Evolutionary conservation across 2,329 filamentous ascomycete species (phyloP).

Genomic region (Dactylellina leptospora): DNA sequence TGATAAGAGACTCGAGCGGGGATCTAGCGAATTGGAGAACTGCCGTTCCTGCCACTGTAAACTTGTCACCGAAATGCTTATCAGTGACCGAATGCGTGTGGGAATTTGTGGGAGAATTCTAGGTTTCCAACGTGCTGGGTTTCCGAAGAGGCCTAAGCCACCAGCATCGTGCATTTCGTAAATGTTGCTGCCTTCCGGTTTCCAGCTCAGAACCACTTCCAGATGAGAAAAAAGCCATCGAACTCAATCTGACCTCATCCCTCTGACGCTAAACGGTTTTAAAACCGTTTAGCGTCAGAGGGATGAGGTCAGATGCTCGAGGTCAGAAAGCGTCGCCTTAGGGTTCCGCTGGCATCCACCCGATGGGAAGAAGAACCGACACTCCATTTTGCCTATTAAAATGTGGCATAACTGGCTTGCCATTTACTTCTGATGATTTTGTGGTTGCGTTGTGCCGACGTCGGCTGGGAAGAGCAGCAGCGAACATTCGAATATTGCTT

Average conservation of each 20-base stretch:
- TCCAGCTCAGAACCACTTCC: background rate
- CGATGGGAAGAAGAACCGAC: conserved; percentile 30
- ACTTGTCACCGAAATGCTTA: background rate
- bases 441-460: conserved; percentile 20
- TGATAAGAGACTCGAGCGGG: conserved; percentile 27
- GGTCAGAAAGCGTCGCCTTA: background rate
- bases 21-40: conserved; percentile 31
- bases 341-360: conserved; percentile 2
- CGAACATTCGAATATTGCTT: too few relatives aligned
- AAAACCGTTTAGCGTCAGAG: conserved; percentile 31
- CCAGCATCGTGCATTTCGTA: conserved; percentile 26
- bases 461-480: too few relatives aligned
- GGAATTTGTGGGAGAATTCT: conserved; percentile 13
- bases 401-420: background rate
- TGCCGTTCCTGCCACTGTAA: background rate
- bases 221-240: conserved; percentile 2
- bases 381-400: conserved; percentile 16
- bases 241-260: too few relatives aligned
- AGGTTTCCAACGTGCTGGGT: conserved; percentile 43
- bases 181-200: conserved; percentile 42
- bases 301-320: conserved; percentile 27
- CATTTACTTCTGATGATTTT: background rate
- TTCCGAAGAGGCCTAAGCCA: conserved; percentile 23
- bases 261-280: too few relatives aligned
- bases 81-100: conserved; percentile 7